Percentiles rank a stretch among this genome's conserved stretches.
Conservation (phyloP, 1,284 basidiomycete species). For the Rhodofomes roseus region DNA sequence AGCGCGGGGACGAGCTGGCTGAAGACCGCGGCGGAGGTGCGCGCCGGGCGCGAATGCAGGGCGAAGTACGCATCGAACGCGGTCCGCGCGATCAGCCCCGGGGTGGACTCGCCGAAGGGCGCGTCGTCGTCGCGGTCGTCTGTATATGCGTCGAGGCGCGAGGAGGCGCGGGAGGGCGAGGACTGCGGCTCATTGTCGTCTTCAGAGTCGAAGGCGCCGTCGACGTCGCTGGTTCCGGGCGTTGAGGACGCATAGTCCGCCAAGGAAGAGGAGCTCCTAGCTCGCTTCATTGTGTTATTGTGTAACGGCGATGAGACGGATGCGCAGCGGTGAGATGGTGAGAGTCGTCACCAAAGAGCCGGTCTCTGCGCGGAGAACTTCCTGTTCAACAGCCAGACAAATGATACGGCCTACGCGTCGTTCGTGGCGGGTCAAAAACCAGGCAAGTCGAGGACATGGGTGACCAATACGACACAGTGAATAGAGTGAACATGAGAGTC, state of each 20-base stretch:
- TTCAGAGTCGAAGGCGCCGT: not conserved
- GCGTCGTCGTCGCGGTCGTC: conserved; percentile 2
- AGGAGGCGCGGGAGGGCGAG: not conserved
- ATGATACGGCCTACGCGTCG: not conserved
- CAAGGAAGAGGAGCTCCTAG: not conserved
- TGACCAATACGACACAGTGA: not conserved
- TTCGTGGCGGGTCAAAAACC: not conserved
- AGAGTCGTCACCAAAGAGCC: too few species aligned
- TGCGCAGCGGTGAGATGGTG: too few species aligned
- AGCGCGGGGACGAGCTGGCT: conserved; percentile 69
- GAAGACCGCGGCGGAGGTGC: conserved; percentile 76
- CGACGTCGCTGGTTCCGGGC: not conserved
- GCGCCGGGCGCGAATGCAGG: conserved; percentile 54
- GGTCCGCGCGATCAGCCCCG: conserved; percentile 34
- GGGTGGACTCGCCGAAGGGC: conserved; percentile 7
- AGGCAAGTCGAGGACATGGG: not conserved
- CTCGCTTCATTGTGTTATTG: not conserved
- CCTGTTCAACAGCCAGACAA: not conserved
- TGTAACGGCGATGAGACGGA: too few species aligned
- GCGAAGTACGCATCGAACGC: conserved; percentile 84
- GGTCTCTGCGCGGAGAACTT: too few species aligned
- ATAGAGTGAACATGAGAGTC: not conserved
- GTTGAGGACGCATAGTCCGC: not conserved
- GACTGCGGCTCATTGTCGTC: not conserved
- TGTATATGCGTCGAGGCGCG: not conserved